Evolutionary conservation across 371 early-diverging fungal genomes (phyloP).

Genomic region (Encephalitozoon romaleae): DNA sequence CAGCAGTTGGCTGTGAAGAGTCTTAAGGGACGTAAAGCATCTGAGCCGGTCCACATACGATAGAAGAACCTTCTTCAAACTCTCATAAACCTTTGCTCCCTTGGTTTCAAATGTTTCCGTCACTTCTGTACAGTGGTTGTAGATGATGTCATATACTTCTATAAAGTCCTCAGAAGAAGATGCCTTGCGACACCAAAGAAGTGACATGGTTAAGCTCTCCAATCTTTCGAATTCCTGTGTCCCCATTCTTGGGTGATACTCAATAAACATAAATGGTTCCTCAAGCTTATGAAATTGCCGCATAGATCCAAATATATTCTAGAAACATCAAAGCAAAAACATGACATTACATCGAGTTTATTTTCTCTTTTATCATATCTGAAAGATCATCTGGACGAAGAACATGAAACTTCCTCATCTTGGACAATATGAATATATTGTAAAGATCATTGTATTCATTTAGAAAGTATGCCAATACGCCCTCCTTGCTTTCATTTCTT

Average conservation of each 20-base stretch:
- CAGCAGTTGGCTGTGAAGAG: neutral
- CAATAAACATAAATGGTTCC: neutral
- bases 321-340: neutral
- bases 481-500: neutral
- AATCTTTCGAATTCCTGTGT: slow-evolving; percentile 2
- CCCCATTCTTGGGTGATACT: neutral
- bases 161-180: slow-evolving; percentile 34
- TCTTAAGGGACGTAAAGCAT: slow-evolving; percentile 6
- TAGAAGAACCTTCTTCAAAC: neutral
- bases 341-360: slow-evolving; percentile 2
- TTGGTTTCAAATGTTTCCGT: slow-evolving; percentile 29
- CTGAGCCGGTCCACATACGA: slow-evolving; percentile 10
- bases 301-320: neutral
- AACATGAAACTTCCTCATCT: neutral
- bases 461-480: neutral
- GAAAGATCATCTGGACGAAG: neutral
- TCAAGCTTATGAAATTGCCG: neutral
- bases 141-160: slow-evolving; percentile 38
- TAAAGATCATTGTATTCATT: slow-evolving; percentile 3
- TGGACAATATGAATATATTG: neutral
- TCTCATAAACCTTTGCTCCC: slow-evolving; percentile 35
- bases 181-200: neutral
- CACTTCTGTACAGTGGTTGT: slow-evolving; percentile 35
- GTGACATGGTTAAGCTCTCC: slow-evolving; percentile 5
- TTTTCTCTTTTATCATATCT: slow-evolving; percentile 1